Evolutionary conservation across 164 flowering plant genomes (phyloP).

Genomic region (Pachysandra terminalis): DNA sequence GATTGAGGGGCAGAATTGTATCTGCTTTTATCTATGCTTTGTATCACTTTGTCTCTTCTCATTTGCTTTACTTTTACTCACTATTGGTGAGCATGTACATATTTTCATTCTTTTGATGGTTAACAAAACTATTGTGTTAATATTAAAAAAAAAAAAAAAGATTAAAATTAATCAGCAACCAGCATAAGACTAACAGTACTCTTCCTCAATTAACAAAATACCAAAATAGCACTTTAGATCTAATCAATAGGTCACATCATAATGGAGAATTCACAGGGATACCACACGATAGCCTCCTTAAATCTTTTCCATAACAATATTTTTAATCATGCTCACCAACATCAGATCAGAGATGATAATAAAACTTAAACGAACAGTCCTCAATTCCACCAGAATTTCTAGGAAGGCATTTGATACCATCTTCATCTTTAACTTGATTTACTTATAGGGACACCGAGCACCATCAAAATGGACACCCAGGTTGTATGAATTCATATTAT

Average conservation of each 20-base stretch:
- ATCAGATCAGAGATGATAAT: background rate
- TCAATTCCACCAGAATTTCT: constrained; percentile 2
- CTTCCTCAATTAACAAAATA: background rate
- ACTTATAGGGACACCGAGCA: background rate
- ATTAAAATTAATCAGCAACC: background rate
- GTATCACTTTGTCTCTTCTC: too few species aligned
- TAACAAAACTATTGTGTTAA: too few species aligned
- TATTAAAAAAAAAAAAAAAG: too few species aligned
- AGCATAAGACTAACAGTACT: background rate
- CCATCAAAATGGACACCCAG: background rate
- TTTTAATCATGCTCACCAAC: background rate
- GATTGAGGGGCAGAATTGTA: too few species aligned
- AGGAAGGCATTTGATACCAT: background rate
- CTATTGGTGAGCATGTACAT: too few species aligned
- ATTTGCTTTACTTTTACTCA: too few species aligned
- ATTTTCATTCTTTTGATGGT: too few species aligned
- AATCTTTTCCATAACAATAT: background rate
- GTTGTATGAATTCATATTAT: background rate
- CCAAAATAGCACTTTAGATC: background rate
- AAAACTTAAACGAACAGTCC: background rate
- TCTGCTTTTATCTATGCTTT: too few species aligned
- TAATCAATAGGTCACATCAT: background rate
- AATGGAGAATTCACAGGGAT: background rate
- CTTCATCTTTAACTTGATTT: background rate
- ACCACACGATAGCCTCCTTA: background rate